Evolutionary conservation across 805 yeast genomes (phyloP).

Genomic region (Scheffersomyces lignosus): DNA sequence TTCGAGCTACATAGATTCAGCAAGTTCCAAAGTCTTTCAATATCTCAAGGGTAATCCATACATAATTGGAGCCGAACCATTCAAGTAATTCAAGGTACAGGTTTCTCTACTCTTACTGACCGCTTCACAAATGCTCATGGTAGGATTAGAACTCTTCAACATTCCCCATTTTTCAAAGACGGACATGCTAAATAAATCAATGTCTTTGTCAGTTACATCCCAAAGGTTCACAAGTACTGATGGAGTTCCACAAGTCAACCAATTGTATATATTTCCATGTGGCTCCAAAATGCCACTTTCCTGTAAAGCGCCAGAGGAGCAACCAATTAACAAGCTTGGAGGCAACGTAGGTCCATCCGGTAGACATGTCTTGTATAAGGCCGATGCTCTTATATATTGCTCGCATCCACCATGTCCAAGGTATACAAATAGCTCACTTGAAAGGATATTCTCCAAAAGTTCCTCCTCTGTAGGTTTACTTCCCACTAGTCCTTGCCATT

Average conservation of each 20-base stretch:
- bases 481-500: slow-evolving; percentile 59
- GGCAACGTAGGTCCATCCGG: slow-evolving; percentile 45
- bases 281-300: slow-evolving; percentile 64
- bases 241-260: slow-evolving; percentile 79
- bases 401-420: slow-evolving; percentile 98
- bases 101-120: slow-evolving; percentile 59
- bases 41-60: slow-evolving; percentile 77
- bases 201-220: slow-evolving; percentile 97
- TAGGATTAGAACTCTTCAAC: slow-evolving; percentile 11
- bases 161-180: slow-evolving; percentile 71
- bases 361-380: slow-evolving; percentile 34
- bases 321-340: slow-evolving; percentile 76
- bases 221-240: slow-evolving; percentile 83
- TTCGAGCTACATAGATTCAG: no score
- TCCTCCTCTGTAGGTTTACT: slow-evolving; percentile 56
- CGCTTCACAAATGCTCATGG: slow-evolving; percentile 50
- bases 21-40: no score
- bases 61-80: slow-evolving; percentile 91
- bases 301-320: slow-evolving; percentile 78
- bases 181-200: slow-evolving; percentile 70
- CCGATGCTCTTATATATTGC: slow-evolving; percentile 62
- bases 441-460: slow-evolving; percentile 43
- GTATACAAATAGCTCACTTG: slow-evolving; percentile 59
- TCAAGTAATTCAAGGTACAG: slow-evolving; percentile 72
- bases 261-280: slow-evolving; percentile 73